These are phyloP conservation scores for Yarrowia porcina DNA, from an alignment of 805 yeast species.

Conservation along the genomic window DNA sequence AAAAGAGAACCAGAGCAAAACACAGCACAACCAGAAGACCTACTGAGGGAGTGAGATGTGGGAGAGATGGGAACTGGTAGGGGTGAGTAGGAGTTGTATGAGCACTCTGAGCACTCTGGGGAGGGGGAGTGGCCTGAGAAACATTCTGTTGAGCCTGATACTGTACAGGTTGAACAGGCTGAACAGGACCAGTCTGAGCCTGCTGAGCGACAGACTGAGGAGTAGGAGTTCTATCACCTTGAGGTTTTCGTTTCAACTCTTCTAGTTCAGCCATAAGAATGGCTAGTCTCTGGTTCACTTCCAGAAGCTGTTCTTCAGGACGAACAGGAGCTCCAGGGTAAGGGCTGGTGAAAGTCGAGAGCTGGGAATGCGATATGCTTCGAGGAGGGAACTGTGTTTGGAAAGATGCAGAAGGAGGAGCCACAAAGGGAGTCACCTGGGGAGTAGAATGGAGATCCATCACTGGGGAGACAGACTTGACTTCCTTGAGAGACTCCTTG, in stretches of 20 bases:
- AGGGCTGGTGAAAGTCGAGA: background rate
- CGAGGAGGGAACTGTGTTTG: background rate
- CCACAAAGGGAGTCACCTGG: background rate
- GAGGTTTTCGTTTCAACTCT: background rate
- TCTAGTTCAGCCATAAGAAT: conserved; percentile 11
- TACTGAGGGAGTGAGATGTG: background rate
- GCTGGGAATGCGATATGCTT: conserved; percentile 7
- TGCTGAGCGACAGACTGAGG: background rate
- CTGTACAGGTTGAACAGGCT: too few relatives aligned
- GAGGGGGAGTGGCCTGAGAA: too few relatives aligned
- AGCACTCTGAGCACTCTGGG: too few relatives aligned
- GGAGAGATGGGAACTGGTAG: background rate
- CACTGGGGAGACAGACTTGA: background rate
- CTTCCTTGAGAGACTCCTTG: conserved; percentile 21
- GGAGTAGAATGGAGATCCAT: background rate
- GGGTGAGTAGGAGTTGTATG: too few relatives aligned
- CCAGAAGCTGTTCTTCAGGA: background rate
- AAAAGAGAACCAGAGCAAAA: background rate
- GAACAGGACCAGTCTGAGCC: too few relatives aligned
- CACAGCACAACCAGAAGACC: background rate
- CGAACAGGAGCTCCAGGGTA: background rate
- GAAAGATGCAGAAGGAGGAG: background rate
- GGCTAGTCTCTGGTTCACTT: conserved; percentile 2
- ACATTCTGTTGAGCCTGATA: too few relatives aligned
- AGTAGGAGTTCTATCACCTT: background rate